These are phyloP conservation scores for Exophiala dermatitidis DNA, from an alignment of 2,329 filamentous ascomycete species.

Conservation along the genomic window DNA sequence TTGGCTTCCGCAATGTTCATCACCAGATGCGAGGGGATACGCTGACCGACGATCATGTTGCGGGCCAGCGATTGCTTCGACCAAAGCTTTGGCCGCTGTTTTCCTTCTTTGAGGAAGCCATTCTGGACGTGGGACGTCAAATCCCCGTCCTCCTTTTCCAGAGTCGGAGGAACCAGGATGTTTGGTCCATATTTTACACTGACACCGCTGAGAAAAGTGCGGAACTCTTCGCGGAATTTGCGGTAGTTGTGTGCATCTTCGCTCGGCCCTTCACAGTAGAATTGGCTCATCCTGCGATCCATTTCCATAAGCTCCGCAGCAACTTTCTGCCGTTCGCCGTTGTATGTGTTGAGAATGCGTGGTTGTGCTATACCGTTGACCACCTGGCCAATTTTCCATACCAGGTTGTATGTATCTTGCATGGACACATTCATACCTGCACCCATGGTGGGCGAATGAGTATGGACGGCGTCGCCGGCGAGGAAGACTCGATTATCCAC, in stretches of 20 bases:
- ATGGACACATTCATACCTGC: slow-evolving; percentile 49
- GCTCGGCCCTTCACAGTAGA: neutral
- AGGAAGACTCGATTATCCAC: slow-evolving; percentile 45
- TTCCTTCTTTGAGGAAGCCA: neutral
- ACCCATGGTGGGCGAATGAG: slow-evolving; percentile 63
- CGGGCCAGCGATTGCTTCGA: slow-evolving; percentile 27
- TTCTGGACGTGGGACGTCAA: neutral
- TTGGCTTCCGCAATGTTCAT: slow-evolving; percentile 53
- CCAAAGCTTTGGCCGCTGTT: neutral
- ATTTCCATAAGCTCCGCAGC: neutral
- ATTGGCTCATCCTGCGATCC: neutral
- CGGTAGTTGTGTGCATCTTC: neutral
- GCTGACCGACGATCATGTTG: slow-evolving; percentile 39
- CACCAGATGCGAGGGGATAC: slow-evolving; percentile 49
- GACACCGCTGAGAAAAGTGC: neutral
- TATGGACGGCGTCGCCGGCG: slow-evolving; percentile 59
- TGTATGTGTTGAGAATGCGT: slow-evolving; percentile 45
- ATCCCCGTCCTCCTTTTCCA: neutral
- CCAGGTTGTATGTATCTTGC: slow-evolving; percentile 54
- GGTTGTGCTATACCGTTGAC: slow-evolving; percentile 39
- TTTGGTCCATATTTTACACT: neutral
- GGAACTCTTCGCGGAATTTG: neutral
- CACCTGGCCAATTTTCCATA: slow-evolving; percentile 51
- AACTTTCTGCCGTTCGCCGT: slow-evolving; percentile 37
- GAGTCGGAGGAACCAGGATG: neutral